Evolutionary conservation across 2,329 filamentous ascomycete species (phyloP).

Genomic region (Fusarium tricinctum): DNA sequence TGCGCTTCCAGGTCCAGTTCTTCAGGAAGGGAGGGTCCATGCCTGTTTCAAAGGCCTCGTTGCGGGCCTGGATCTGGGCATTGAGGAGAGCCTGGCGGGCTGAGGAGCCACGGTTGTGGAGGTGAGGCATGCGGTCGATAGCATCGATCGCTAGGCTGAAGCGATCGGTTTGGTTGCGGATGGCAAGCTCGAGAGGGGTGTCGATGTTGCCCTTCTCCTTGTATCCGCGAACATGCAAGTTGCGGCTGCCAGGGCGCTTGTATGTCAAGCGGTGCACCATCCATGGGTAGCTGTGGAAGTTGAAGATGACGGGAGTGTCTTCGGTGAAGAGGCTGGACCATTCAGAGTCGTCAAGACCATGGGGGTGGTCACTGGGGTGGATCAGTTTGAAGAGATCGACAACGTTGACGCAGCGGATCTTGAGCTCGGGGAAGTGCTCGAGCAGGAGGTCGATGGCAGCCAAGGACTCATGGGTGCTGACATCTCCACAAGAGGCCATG

Average conservation of each 20-base stretch:
- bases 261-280: constrained; percentile 83
- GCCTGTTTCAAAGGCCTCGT: constrained; percentile 77
- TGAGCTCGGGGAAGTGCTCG: constrained; percentile 78
- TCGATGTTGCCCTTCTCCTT: constrained; percentile 89
- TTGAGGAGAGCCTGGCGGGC: constrained; percentile 75
- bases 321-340: constrained; percentile 79
- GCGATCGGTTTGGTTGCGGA: constrained; percentile 82
- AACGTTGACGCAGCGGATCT: constrained; percentile 83
- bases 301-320: constrained; percentile 81
- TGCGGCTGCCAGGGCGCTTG: constrained; percentile 76
- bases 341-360: constrained; percentile 76
- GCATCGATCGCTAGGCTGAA: constrained; percentile 83
- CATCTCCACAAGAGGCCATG: constrained; percentile 82
- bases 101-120: constrained; percentile 74
- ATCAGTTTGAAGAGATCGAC: constrained; percentile 87
- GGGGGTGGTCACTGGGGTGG: constrained; percentile 76
- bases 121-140: constrained; percentile 74
- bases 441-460: constrained; percentile 81
- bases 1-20: constrained; percentile 75
- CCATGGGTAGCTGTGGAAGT: constrained; percentile 89
- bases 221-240: constrained; percentile 83
- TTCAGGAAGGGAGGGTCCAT: constrained; percentile 76
- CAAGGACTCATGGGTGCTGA: constrained; percentile 79
- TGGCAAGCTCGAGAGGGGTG: constrained; percentile 82
- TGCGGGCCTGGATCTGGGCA: constrained; percentile 73